Conservation (phyloP, 495 filamentous ascomycete species). For the Articulospora tetracladia region DNA sequence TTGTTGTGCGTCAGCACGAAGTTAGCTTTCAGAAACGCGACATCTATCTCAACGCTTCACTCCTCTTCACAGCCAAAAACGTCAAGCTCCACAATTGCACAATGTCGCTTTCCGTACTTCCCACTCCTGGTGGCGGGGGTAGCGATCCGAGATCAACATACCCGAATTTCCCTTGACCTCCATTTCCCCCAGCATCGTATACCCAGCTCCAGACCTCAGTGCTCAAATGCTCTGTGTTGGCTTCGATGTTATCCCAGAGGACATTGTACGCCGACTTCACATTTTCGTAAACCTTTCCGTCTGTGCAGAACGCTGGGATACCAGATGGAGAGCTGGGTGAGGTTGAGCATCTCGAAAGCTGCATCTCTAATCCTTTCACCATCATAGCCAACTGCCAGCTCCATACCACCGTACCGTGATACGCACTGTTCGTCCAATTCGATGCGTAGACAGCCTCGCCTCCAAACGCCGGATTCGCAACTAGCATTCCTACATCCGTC, state of each 20-base stretch:
- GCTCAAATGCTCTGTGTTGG: conserved; percentile 46
- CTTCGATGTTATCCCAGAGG: conserved; percentile 58
- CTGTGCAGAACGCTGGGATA: conserved; percentile 43
- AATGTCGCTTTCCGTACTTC: conserved; percentile 45
- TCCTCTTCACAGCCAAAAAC: conserved; percentile 47
- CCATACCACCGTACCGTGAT: conserved; percentile 67
- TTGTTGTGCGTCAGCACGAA: too few relatives aligned
- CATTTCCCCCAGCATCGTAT: too few relatives aligned
- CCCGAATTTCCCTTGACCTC: conserved; percentile 40
- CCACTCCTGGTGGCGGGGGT: conserved; percentile 45
- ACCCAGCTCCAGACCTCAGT: conserved; percentile 63
- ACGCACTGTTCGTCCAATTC: conserved; percentile 53
- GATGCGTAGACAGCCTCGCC: conserved; percentile 39
- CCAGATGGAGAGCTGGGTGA: too few relatives aligned
- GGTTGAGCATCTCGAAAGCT: conserved; percentile 39
- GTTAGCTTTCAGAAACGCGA: too few relatives aligned
- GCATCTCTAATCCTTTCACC: conserved; percentile 49
- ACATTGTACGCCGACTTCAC: conserved; percentile 53
- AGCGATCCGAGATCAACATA: conserved; percentile 48
- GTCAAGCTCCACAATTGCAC: conserved; percentile 54
- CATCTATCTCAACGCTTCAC: conserved; percentile 22
- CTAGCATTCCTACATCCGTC: conserved; percentile 50
- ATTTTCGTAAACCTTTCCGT: conserved; percentile 41
- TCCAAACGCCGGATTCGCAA: conserved; percentile 61
- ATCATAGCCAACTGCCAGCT: conserved; percentile 65